Percentiles rank a stretch among this genome's conserved stretches.
These are phyloP conservation scores for Manihot esculenta DNA, from an alignment of 441 rosid genomes.

Conservation along the genomic window DNA sequence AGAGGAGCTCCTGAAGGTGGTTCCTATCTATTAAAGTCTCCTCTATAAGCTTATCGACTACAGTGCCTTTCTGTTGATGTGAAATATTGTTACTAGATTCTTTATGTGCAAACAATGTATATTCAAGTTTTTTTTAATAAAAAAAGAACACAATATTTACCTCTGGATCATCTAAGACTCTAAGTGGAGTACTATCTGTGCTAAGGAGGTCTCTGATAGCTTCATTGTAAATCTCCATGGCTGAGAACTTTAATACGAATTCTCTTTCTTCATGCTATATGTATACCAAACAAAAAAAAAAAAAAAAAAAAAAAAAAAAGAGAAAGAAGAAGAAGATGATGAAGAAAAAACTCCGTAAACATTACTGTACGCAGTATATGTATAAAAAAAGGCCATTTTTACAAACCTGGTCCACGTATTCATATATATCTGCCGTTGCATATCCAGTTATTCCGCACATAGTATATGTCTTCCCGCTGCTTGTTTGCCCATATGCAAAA, in stretches of 20 bases:
- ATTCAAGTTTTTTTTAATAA: background rate
- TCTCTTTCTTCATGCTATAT: slow-evolving; percentile 35
- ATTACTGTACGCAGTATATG: background rate
- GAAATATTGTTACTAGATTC: background rate
- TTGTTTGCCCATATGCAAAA: slow-evolving; percentile 89
- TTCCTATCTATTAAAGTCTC: slow-evolving; percentile 53
- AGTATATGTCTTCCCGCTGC: slow-evolving; percentile 87
- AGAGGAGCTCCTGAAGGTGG: slow-evolving; percentile 67
- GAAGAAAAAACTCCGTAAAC: background rate
- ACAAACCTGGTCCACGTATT: slow-evolving; percentile 52
- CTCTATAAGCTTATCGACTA: slow-evolving; percentile 65
- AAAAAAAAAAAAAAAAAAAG: too few relatives aligned
- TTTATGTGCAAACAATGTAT: background rate
- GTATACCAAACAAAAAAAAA: background rate
- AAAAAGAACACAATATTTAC: slow-evolving; percentile 5
- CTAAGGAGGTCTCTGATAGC: slow-evolving; percentile 35
- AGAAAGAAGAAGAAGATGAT: too few relatives aligned
- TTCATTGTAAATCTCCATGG: slow-evolving; percentile 38
- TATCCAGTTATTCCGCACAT: slow-evolving; percentile 67
- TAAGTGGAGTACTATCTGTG: slow-evolving; percentile 28
- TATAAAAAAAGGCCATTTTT: background rate
- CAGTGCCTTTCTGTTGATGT: slow-evolving; percentile 25
- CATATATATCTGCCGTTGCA: slow-evolving; percentile 59
- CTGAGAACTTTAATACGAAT: slow-evolving; percentile 34
- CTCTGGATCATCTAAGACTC: slow-evolving; percentile 37